Conservation (phyloP, 2,329 filamentous ascomycete genomes). For the Byssoonygena ceratinophila region DNA sequence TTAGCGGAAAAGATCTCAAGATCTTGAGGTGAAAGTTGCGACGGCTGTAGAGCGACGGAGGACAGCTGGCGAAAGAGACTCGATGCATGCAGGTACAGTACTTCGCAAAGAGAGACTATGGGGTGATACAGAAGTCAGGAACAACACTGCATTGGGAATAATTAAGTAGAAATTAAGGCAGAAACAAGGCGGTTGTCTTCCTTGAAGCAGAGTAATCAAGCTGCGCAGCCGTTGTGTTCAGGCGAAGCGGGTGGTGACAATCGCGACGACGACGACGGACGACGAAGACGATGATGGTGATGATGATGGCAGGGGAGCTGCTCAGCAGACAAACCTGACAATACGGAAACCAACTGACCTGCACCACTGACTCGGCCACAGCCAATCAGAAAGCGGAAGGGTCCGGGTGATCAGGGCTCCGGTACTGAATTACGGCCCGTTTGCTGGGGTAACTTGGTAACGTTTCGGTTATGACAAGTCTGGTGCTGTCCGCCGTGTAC, state of each 20-base stretch:
- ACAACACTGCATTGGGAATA: slow-evolving; percentile 4
- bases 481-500: background rate
- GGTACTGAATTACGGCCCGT: background rate
- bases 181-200: background rate
- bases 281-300: too few relatives aligned
- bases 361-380: background rate
- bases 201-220: too few relatives aligned
- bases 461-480: background rate
- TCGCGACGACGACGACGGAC: background rate
- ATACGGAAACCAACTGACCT: background rate
- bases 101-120: background rate
- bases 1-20: background rate
- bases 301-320: slow-evolving; percentile 1
- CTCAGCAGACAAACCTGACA: background rate
- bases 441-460: background rate
- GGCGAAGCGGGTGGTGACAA: too few relatives aligned
- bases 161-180: background rate
- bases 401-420: background rate
- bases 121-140: background rate
- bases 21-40: background rate
- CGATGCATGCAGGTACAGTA: background rate
- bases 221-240: background rate
- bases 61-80: background rate
- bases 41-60: background rate
- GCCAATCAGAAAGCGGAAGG: background rate